Evolutionary conservation across 352 stramenopile genomes (phyloP).

Genomic region (Pythium scleroteichum): DNA sequence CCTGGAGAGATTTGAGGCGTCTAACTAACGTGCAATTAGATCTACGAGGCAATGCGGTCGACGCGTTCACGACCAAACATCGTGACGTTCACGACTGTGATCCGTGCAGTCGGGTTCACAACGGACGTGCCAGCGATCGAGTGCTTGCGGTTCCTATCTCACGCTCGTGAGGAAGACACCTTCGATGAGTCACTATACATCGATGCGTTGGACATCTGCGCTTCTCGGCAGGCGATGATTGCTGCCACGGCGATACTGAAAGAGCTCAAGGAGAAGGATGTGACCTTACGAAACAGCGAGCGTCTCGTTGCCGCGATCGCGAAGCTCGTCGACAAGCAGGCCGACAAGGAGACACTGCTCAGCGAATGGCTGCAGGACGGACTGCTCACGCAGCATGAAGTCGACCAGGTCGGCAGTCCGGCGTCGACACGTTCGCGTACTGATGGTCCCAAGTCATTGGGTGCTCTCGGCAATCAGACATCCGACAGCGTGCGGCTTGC

Average conservation of each 20-base stretch:
- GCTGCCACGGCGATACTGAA: slow-evolving; percentile 37
- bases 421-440: slow-evolving; percentile 6
- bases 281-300: slow-evolving; percentile 46
- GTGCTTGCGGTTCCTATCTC: slow-evolving; percentile 46
- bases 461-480: slow-evolving; percentile 63
- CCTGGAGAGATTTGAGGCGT: too few relatives aligned
- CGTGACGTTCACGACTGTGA: slow-evolving; percentile 74
- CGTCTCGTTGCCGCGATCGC: slow-evolving; percentile 45
- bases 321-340: slow-evolving; percentile 36
- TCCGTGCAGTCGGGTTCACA: slow-evolving; percentile 48
- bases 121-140: slow-evolving; percentile 35
- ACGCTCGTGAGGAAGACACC: slow-evolving; percentile 48
- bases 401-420: slow-evolving; percentile 19
- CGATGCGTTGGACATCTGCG: slow-evolving; percentile 60
- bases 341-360: slow-evolving; percentile 37
- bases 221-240: slow-evolving; percentile 36
- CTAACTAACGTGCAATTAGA: too few relatives aligned
- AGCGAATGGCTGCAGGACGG: slow-evolving; percentile 38
- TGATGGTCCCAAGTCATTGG: slow-evolving; percentile 40
- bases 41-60: slow-evolving; percentile 64
- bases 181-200: slow-evolving; percentile 68
- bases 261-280: slow-evolving; percentile 35
- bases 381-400: slow-evolving; percentile 41
- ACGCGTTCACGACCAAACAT: slow-evolving; percentile 69
- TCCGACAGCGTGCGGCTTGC: slow-evolving; percentile 62